Evolutionary conservation across 164 flowering plant genomes (phyloP), one percentile per base, ranked within the genome.

Genomic region (Liquidambar formosana): DNA sequence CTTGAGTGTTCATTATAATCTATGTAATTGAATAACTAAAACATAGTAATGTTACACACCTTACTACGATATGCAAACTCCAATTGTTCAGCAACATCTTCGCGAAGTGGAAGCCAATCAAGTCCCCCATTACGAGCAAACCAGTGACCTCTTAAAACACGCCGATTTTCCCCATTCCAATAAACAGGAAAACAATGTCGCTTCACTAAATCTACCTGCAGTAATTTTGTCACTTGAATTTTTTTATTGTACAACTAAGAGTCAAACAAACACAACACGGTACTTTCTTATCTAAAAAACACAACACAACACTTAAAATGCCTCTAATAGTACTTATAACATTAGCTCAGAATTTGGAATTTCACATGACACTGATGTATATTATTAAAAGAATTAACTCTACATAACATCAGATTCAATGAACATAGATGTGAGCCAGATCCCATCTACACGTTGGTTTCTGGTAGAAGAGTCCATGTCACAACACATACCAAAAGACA

Each of bases 101-200:
- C 99, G 15, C 97, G 89, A 63, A 96, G 70, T 44, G 99, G 99
- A 75, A 89, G 86, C 99, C 97, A 93, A 79, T 93, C 96, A 19
- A 90, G 91, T 59, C 97, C 92, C 51, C 85, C 94, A 80, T 88
- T 88, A 71, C 87, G 91, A 77, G 96, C 97, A 88, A 91, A 96
- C 99, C 99, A 96, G 54, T 93, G 98, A 66, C 99, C 99, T 83
- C 98, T 82, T 70, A 96, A 73, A 59, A 93, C 99, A 66, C 99
- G 91, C 52, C 97, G 78, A 76, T 94, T 89, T 75, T 94, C 99
- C 56, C 97, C 99, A 84, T 75, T 76, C 99, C 99, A 94, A 66
- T 94, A 94, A 71, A 94, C 96, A 65, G 99, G 99, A 73, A 94
- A 94, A 70, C 90, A 91, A 48, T 93, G 96, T 74, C 99, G 85